Evolutionary conservation across 176 grass and related monocot species (phyloP).

Genomic region (Coix lacrymajobi): DNA sequence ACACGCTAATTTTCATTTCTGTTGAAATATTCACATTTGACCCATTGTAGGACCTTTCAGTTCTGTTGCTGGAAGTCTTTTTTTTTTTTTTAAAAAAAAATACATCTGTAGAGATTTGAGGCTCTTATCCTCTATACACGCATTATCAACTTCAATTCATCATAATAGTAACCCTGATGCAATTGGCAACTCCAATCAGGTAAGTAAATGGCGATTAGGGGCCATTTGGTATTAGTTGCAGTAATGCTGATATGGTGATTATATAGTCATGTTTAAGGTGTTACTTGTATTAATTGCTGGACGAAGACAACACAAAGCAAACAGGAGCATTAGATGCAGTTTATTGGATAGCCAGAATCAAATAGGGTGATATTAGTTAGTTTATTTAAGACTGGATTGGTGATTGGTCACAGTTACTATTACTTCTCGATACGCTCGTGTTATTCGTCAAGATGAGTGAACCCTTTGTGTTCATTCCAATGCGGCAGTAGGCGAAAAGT

Average conservation of each 20-base stretch:
- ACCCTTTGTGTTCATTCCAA: too few relatives aligned
- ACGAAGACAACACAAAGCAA: not conserved
- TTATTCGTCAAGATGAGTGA: not conserved
- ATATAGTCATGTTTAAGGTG: not conserved
- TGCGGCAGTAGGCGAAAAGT: too few relatives aligned
- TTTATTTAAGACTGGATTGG: constrained; percentile 6
- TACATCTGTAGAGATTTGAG: constrained; percentile 1
- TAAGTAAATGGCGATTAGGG: not conserved
- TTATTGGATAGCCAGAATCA: not conserved
- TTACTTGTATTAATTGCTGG: not conserved
- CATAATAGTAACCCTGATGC: not conserved
- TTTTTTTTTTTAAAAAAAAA: not conserved
- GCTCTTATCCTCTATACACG: not conserved
- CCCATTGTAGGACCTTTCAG: not conserved
- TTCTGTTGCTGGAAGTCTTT: not conserved
- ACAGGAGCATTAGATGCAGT: not conserved
- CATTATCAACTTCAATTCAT: constrained; percentile 4
- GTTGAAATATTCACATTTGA: constrained; percentile 1
- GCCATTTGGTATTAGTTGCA: not conserved
- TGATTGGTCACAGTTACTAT: not conserved
- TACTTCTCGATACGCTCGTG: constrained; percentile 11
- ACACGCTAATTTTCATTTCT: not conserved
- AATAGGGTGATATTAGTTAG: not conserved
- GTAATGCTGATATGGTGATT: not conserved
- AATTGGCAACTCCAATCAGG: not conserved